phyloP scores from a whole-genome alignment of 179 eudicot genomes.

The Silene vulgaris region DNA sequence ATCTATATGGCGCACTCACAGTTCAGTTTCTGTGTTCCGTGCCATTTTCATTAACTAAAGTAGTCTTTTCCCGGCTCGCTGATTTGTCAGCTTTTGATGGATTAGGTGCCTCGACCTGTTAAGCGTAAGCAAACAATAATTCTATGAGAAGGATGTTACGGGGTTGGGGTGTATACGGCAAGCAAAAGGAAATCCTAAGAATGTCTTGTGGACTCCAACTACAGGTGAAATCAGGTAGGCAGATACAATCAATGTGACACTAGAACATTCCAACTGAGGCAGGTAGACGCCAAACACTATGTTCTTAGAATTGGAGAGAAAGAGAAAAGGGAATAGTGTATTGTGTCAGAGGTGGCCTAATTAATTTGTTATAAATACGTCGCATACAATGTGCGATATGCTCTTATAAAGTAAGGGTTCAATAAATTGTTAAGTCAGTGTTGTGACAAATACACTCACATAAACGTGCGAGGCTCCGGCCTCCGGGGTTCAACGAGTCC shows the following conservation, averaged over 20 bases:
- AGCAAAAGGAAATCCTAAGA: neutral
- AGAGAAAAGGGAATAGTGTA: neutral
- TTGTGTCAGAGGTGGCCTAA: neutral
- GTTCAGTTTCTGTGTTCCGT: constrained; percentile 23
- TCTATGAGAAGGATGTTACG: neutral
- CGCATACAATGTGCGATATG: neutral
- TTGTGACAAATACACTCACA: neutral
- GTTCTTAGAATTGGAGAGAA: neutral
- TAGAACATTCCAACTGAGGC: neutral
- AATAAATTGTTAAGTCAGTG: neutral
- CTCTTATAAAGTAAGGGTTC: neutral
- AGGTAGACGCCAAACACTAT: neutral
- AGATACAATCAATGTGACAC: neutral
- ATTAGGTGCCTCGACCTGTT: constrained; percentile 42
- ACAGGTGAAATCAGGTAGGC: neutral
- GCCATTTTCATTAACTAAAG: constrained; percentile 29
- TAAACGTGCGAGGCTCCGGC: neutral
- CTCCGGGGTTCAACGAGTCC: neutral
- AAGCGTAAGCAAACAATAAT: neutral
- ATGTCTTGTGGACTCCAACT: neutral
- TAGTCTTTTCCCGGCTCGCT: constrained; percentile 36
- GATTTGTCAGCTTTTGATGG: constrained; percentile 30
- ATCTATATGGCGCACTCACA: neutral
- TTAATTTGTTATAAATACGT: constrained; percentile 2
- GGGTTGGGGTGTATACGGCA: neutral